These are phyloP conservation scores for Myriosclerotinia duriaeana DNA, from an alignment of 2,329 filamentous ascomycete species.

Conservation along the genomic window DNA sequence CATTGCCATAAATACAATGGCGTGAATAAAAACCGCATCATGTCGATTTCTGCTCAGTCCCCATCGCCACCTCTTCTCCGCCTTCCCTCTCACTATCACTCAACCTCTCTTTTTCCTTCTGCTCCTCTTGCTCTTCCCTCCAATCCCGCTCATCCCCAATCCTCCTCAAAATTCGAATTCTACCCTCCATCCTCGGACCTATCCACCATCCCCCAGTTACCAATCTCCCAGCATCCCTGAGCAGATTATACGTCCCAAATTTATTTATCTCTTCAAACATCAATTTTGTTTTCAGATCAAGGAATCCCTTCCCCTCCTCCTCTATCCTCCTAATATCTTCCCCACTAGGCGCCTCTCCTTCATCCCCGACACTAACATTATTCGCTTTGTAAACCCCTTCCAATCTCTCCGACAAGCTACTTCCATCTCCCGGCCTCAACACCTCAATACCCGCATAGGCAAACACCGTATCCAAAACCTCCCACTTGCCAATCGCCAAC, in stretches of 20 bases:
- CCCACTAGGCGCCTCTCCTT: constrained; percentile 21
- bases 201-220: constrained; percentile 63
- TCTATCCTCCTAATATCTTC: constrained; percentile 33
- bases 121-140: constrained; percentile 1
- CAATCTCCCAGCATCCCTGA: constrained; percentile 45
- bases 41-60: not conserved
- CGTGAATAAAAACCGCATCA: not conserved
- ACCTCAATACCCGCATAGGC: constrained; percentile 61
- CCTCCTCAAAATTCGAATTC: constrained; percentile 36
- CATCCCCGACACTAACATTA: constrained; percentile 27
- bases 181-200: constrained; percentile 59
- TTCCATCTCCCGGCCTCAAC: constrained; percentile 48
- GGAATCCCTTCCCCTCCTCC: constrained; percentile 30
- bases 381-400: constrained; percentile 35
- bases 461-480: constrained; percentile 55
- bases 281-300: constrained; percentile 32
- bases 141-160: constrained; percentile 24
- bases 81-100: not conserved
- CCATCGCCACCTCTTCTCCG: not conserved
- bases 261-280: constrained; percentile 34
- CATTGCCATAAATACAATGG: not conserved
- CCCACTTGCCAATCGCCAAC: constrained; percentile 54
- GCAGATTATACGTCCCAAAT: constrained; percentile 35
- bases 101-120: not conserved
- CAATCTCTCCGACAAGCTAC: constrained; percentile 30